Evolutionary conservation across 2,329 filamentous ascomycete species (phyloP).

Genomic region (Pestalotiopsis sp.): DNA sequence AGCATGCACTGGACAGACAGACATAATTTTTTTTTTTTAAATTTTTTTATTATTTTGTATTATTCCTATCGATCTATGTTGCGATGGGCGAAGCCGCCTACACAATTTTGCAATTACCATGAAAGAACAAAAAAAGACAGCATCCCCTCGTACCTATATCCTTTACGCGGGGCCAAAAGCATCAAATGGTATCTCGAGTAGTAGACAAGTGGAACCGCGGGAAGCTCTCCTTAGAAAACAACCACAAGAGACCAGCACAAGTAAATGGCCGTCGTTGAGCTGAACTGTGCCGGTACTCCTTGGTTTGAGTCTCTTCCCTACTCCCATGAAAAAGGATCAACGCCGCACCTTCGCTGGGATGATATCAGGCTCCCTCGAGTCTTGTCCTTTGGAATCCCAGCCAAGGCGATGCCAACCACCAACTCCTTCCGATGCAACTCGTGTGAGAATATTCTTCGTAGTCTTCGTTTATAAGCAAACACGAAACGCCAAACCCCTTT

Average conservation of each 20-base stretch:
- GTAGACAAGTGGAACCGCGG: neutral
- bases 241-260: neutral
- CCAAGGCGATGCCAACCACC: neutral
- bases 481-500: neutral
- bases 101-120: neutral
- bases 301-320: neutral
- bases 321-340: neutral
- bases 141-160: neutral
- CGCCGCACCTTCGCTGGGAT: neutral
- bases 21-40: too few relatives aligned
- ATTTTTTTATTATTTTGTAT: too few relatives aligned
- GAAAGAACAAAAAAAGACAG: neutral
- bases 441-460: conserved; percentile 9
- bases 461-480: conserved; percentile 4
- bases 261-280: neutral
- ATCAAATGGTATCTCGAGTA: conserved; percentile 7
- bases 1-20: too few relatives aligned
- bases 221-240: neutral
- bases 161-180: neutral
- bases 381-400: conserved; percentile 1
- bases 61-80: too few relatives aligned
- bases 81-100: neutral
- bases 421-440: neutral
- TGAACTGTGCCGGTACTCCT: neutral
- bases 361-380: neutral